Percentiles rank a stretch among this genome's conserved stretches.
These are phyloP conservation scores for Wallacemonas sp. DNA, from an alignment of 208 protist species.

Conservation along the genomic window DNA sequence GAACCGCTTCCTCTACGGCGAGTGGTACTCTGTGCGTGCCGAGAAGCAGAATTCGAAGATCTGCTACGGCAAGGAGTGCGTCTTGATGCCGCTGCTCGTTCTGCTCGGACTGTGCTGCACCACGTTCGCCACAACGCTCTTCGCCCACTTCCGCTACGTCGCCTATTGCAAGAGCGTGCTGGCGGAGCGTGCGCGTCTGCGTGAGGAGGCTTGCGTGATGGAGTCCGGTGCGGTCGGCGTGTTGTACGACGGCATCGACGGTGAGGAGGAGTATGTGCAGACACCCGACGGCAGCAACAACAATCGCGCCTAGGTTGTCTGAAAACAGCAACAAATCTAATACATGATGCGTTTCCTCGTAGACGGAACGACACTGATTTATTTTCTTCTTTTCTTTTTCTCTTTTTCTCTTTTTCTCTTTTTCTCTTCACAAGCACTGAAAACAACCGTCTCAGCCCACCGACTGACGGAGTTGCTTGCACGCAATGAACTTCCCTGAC, in stretches of 20 bases:
- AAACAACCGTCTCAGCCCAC: too few species aligned
- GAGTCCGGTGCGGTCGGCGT: slow-evolving; percentile 13
- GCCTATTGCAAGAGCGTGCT: slow-evolving; percentile 23
- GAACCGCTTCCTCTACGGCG: slow-evolving; percentile 47
- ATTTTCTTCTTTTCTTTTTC: too few species aligned
- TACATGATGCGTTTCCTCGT: too few species aligned
- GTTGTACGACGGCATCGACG: slow-evolving; percentile 16
- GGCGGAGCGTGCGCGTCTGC: slow-evolving; percentile 26
- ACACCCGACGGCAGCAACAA: too few species aligned
- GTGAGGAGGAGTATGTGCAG: too few species aligned
- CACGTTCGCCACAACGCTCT: slow-evolving; percentile 25
- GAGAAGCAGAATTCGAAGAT: slow-evolving; percentile 30
- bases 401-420: too few species aligned
- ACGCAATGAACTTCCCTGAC: too few species aligned
- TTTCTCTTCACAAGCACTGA: too few species aligned
- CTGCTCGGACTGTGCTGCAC: slow-evolving; percentile 22
- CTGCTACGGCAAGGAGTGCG: slow-evolving; percentile 22
- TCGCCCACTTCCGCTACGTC: slow-evolving; percentile 24
- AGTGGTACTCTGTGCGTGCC: slow-evolving; percentile 45
- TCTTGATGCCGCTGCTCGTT: slow-evolving; percentile 29
- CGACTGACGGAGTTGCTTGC: too few species aligned
- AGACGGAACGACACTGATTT: too few species aligned
- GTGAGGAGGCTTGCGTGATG: slow-evolving; percentile 18
- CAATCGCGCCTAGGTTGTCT: too few species aligned
- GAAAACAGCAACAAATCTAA: too few species aligned